Evolutionary conservation across 768 basidiomycete species (phyloP).

Genomic region (Suillus subaureus): DNA sequence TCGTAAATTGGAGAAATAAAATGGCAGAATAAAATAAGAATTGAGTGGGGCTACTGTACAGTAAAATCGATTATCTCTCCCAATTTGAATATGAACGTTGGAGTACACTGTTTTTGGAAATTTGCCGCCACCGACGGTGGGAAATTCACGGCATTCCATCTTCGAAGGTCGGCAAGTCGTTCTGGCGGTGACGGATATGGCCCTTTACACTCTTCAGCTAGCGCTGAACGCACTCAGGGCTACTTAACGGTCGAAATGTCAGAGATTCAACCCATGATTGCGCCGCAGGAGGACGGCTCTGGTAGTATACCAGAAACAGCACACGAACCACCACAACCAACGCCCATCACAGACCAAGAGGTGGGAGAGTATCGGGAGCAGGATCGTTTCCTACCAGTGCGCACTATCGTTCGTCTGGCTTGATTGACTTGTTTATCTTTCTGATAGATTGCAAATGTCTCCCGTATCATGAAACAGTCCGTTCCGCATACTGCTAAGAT

Average conservation of each 20-base stretch:
- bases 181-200: slow-evolving; percentile 1
- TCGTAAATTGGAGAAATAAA: too few relatives aligned
- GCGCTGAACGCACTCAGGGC: slow-evolving; percentile 1
- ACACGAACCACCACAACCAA: slow-evolving; percentile 53
- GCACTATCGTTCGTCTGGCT: slow-evolving; percentile 24
- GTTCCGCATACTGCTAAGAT: slow-evolving; percentile 93
- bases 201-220: not conserved
- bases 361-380: slow-evolving; percentile 95
- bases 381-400: slow-evolving; percentile 91
- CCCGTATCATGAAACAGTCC: slow-evolving; percentile 93
- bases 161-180: slow-evolving; percentile 3
- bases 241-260: slow-evolving; percentile 23
- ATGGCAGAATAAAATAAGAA: too few relatives aligned
- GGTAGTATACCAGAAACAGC: slow-evolving; percentile 29
- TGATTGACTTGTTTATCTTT: not conserved
- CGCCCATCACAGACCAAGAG: slow-evolving; percentile 88
- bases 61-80: not conserved
- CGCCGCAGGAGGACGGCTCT: slow-evolving; percentile 45
- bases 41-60: too few relatives aligned
- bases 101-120: not conserved
- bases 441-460: slow-evolving; percentile 92
- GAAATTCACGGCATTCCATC: slow-evolving; percentile 4
- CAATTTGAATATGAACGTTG: not conserved
- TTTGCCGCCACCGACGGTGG: slow-evolving; percentile 3
- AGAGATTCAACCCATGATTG: slow-evolving; percentile 38